Evolutionary conservation across 371 early-diverging fungal genomes (phyloP), one percentile per base, ranked within the genome.

Genomic region (Coemansia sp.): DNA sequence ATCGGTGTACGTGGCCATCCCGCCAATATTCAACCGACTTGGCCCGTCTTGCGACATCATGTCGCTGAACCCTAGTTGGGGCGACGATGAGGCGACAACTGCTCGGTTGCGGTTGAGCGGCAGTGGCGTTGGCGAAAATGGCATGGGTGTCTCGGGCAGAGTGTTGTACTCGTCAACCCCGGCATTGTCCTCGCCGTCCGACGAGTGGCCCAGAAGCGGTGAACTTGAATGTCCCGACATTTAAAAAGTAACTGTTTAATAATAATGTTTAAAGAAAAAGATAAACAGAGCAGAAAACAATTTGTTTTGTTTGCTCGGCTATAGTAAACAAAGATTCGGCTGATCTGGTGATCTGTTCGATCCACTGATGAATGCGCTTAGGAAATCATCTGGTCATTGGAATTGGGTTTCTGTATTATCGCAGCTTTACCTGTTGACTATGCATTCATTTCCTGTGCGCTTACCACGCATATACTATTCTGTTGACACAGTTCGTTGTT

Each of bases 391-490:
- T 90, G 82, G 57, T 88, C 89, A 84, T 91, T 91, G 56, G 85
- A 85, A 83, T 91, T 93, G 69, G 89, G 29, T 84, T 54, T 87
- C 89, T 2, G 86, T 85, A 71, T 92, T 91, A 71, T 94, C 94
- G 29, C 94, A 85, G 83, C 88, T 87, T 57, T 96, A 91, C 65
- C 93, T 89, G 72, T 98, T 98, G 72, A 99, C 97, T 85, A 70
- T 34, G 88, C 87, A n/a, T 83, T 76, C 73, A 84, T 84, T 81
- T 99, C 99, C 78, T 95, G 92, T 31, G 85, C 88, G 54, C 99
- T 99, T 40, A 99, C 99, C 47, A 98, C 93, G 68, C 95, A 85
- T 80, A 90, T 91, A 74, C 90, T 89, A 85, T 94, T 94, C 82
- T 90, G 98, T 65, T 94, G 97, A 24, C 88, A 82, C 42, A 81